A percentile compares a stretch with the other conserved stretches of the same genome.
These are phyloP conservation scores for Backusella tuberculispora DNA, from an alignment of 192 early-diverging fungal species.

Conservation along the genomic window DNA sequence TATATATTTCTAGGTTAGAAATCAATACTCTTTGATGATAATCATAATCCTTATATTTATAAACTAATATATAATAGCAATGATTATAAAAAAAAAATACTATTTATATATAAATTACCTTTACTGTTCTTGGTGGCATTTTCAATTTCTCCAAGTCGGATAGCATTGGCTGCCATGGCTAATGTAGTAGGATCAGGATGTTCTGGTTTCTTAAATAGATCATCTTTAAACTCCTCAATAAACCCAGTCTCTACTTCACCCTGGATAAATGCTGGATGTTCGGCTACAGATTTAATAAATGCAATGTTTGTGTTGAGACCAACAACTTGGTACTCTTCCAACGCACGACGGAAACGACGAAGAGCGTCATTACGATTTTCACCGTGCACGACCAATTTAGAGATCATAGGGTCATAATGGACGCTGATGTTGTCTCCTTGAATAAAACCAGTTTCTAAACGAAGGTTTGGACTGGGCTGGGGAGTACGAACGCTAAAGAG, in stretches of 20 bases:
- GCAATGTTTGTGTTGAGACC: constrained; percentile 93
- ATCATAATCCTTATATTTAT: too few relatives aligned
- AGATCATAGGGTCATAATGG: constrained; percentile 95
- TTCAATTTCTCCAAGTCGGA: constrained; percentile 40
- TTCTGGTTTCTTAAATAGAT: constrained; percentile 56
- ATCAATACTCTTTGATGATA: too few relatives aligned
- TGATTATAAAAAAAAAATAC: not conserved
- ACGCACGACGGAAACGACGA: constrained; percentile 75
- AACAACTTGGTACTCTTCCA: constrained; percentile 88
- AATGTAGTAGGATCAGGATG: constrained; percentile 50
- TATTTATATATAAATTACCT: constrained; percentile 15
- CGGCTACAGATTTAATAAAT: constrained; percentile 80
- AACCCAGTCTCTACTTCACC: constrained; percentile 95
- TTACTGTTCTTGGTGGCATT: constrained; percentile 10
- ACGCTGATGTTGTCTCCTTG: constrained; percentile 92
- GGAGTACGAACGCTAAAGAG: constrained; percentile 81
- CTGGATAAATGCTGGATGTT: constrained; percentile 81
- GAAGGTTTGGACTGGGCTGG: constrained; percentile 59
- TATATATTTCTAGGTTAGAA: not conserved
- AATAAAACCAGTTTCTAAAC: constrained; percentile 92
- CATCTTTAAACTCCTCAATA: constrained; percentile 76
- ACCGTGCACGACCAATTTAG: constrained; percentile 90
- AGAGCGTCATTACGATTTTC: constrained; percentile 83
- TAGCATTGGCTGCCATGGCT: constrained; percentile 68
- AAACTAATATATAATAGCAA: too few relatives aligned